Evolutionary conservation across 306 rosid genomes (phyloP).

Genomic region (Medicago ruthenica): DNA sequence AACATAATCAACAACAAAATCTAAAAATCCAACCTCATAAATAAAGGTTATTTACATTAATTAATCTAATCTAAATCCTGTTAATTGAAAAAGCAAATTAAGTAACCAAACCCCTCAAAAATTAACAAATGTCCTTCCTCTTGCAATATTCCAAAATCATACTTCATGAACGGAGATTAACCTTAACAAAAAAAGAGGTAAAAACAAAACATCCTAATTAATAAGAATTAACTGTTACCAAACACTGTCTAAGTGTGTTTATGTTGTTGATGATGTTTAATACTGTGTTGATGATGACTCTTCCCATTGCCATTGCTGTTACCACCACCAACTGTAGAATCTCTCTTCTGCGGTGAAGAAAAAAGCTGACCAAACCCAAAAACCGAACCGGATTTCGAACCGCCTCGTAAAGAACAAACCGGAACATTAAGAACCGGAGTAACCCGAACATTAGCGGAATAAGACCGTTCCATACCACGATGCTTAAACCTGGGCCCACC

Average conservation of each 20-base stretch:
- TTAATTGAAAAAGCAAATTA: constrained; percentile 4
- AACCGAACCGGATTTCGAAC: constrained; percentile 78
- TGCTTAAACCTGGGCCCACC: constrained; percentile 87
- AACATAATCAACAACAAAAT: not conserved
- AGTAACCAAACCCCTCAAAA: constrained; percentile 23
- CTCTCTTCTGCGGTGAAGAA: constrained; percentile 79
- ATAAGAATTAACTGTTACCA: constrained; percentile 40
- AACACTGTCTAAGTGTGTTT: not conserved
- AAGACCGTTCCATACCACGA: constrained; percentile 95
- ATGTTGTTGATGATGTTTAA: constrained; percentile 54
- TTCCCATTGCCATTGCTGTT: constrained; percentile 4
- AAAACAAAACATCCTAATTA: constrained; percentile 36
- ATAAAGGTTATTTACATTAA: constrained; percentile 60
- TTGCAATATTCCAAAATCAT: constrained; percentile 41
- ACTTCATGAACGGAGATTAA: constrained; percentile 26
- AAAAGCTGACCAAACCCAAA: constrained; percentile 90
- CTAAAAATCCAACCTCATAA: constrained; percentile 29
- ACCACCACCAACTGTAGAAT: constrained; percentile 43
- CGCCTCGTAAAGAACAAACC: constrained; percentile 79
- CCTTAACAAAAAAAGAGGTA: constrained; percentile 20
- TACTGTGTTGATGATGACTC: constrained; percentile 49
- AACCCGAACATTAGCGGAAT: constrained; percentile 88
- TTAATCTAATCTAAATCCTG: constrained; percentile 36
- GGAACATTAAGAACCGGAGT: constrained; percentile 97
- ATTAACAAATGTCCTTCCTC: constrained; percentile 43